phyloP scores from a whole-genome alignment of 2,329 filamentous ascomycete species.

The Xylariaceae sp. region DNA sequence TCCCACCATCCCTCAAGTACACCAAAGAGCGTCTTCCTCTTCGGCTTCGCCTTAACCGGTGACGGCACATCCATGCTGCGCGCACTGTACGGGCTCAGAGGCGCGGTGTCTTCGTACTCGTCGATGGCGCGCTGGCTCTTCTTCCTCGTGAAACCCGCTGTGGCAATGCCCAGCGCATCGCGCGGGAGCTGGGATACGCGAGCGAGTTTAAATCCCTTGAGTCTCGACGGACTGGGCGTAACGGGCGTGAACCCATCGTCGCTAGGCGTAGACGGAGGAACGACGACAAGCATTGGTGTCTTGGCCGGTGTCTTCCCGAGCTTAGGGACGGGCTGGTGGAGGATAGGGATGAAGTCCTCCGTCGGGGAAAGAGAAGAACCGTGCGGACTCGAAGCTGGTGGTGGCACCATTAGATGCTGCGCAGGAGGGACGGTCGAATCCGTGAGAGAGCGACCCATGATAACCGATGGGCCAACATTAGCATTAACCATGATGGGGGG shows the following conservation, averaged over 20 bases:
- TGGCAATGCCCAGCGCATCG: slow-evolving; percentile 42
- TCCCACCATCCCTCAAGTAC: slow-evolving; percentile 64
- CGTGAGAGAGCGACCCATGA: slow-evolving; percentile 28
- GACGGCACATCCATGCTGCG: slow-evolving; percentile 18
- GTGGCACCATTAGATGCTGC: slow-evolving; percentile 5
- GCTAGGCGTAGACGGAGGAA: slow-evolving; percentile 34
- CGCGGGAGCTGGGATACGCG: slow-evolving; percentile 35
- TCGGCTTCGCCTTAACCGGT: slow-evolving; percentile 39
- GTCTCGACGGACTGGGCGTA: slow-evolving; percentile 35
- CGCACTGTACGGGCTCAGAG: slow-evolving; percentile 33
- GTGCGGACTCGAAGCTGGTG: slow-evolving; percentile 14
- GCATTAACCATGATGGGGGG: slow-evolving; percentile 30
- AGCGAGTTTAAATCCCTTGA: slow-evolving; percentile 29
- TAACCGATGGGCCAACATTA: slow-evolving; percentile 22
- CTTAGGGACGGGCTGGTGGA: slow-evolving; percentile 32
- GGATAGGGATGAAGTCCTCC: slow-evolving; percentile 40
- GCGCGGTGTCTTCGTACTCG: slow-evolving; percentile 36
- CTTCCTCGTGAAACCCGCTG: slow-evolving; percentile 29
- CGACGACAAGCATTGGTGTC: slow-evolving; percentile 18
- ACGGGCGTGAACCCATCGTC: slow-evolving; percentile 41
- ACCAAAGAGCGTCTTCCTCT: slow-evolving; percentile 55
- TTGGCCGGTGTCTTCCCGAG: slow-evolving; percentile 19
- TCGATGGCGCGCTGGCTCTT: slow-evolving; percentile 31
- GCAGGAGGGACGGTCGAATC: slow-evolving; percentile 10
- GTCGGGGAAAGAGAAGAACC: slow-evolving; percentile 24